Conservation (phyloP, 768 basidiomycete genomes). For the Pleurotus salmoneostramineus region DNA sequence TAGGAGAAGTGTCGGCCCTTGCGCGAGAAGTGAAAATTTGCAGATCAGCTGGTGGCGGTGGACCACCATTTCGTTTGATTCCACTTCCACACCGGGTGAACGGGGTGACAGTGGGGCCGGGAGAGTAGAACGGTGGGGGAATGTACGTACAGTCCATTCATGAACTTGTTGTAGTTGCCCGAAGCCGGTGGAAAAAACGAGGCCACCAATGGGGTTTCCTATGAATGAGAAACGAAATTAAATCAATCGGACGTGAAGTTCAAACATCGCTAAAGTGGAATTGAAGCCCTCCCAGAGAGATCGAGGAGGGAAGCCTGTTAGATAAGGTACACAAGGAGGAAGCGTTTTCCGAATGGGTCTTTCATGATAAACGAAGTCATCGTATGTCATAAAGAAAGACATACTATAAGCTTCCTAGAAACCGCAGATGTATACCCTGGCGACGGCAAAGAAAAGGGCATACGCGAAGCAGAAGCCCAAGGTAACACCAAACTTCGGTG, state of each 20-base stretch:
- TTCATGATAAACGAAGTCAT: background rate
- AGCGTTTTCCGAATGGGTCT: background rate
- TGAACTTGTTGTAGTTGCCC: constrained; percentile 53
- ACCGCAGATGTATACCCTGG: background rate
- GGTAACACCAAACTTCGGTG: too few species aligned
- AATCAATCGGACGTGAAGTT: background rate
- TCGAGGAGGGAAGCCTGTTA: background rate
- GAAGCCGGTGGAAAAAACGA: constrained; percentile 75
- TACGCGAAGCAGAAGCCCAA: background rate
- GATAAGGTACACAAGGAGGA: background rate
- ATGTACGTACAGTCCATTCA: constrained; percentile 63
- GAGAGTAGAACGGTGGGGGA: background rate
- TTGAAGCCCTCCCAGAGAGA: background rate
- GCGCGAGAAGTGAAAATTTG: background rate
- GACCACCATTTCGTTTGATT: background rate
- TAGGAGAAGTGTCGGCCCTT: background rate
- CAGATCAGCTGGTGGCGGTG: background rate
- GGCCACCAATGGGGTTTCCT: constrained; percentile 60
- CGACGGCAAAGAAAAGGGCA: background rate
- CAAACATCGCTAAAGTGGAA: background rate
- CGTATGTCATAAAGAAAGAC: background rate
- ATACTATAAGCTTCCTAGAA: background rate
- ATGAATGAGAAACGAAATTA: background rate
- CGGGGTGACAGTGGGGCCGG: background rate
- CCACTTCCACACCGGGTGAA: background rate